Evolutionary conservation across 345 rosid genomes (phyloP).

Genomic region (Brassica cretica): DNA sequence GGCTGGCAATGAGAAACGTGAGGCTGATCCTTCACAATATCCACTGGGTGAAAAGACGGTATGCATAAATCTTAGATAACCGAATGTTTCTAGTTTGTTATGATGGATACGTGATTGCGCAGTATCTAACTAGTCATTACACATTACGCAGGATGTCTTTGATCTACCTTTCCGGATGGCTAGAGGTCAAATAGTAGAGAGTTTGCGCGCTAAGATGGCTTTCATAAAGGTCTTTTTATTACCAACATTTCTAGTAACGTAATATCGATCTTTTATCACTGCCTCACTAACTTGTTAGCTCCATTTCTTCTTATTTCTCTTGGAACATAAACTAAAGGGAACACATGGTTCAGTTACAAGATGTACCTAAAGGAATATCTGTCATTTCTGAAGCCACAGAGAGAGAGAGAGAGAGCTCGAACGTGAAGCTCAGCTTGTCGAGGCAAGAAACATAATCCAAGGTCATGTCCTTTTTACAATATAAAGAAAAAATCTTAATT

Average conservation of each 20-base stretch:
- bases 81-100: neutral
- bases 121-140: conserved; percentile 1
- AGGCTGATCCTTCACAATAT: conserved; percentile 70
- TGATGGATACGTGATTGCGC: neutral
- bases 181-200: conserved; percentile 96
- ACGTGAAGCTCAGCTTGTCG: conserved; percentile 98
- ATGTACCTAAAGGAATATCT: conserved; percentile 82
- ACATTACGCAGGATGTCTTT: conserved; percentile 71
- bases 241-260: neutral
- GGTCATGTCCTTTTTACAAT: conserved; percentile 61
- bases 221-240: conserved; percentile 71
- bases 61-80: conserved; percentile 8
- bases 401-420: conserved; percentile 88
- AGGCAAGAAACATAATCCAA: conserved; percentile 97
- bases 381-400: conserved; percentile 78
- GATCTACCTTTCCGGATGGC: conserved; percentile 93
- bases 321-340: conserved; percentile 23
- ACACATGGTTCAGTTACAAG: conserved; percentile 81
- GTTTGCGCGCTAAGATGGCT: conserved; percentile 87
- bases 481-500: neutral
- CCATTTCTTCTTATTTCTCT: neutral
- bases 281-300: conserved; percentile 1
- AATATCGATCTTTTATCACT: neutral
- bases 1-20: conserved; percentile 61
- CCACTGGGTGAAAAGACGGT: conserved; percentile 96